Base-by-base conservation (phyloP, 2,329 filamentous ascomycete genomes). In the Pleochaeta shiraiana region DNA sequence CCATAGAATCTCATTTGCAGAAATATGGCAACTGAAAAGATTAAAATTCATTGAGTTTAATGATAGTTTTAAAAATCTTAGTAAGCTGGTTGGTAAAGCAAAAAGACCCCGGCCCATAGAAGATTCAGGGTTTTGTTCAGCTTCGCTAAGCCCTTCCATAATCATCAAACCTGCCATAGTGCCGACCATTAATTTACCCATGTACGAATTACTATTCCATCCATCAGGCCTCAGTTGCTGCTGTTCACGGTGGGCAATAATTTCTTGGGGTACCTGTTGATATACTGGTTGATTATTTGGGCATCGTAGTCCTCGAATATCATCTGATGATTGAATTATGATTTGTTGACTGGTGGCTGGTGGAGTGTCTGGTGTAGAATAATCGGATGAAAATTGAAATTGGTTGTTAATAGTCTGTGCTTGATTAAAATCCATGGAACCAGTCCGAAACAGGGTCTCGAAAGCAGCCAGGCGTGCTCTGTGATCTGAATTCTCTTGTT, bases 91-190 rank as follows among this genome's bases (percentile, higher is more conserved):
- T 0, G 87, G 87, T 21, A 88, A 66, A 26, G 83, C 81, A 66
- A 83, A 81, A 16, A 91, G 78, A 2, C 87, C 87, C 43, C 83
- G 82, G 57, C 85, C 85, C 62, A 83, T 78, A 5, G 84, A 78
- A 0, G 79, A 79, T 63, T 87, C 84, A 59, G 79, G 81, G 70
- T 83, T 81, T 72, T 83, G 75, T 74, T 90, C 82, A 39, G 70
- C 66, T 50, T 87, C 81, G 39, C 80, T 79, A 64, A 91, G 79
- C 0, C 89, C 90, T 75, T 96, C 90, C 69, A 95, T 76, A 37
- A 96, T 81, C 91, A 97, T 95, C 21, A 97, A 78, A 16, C 90
- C 90, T 28, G 91, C 92, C 66, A 97, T 81, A 21, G 91, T 92
- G 50, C 92, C 92, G 4, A 96, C 84, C 88, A 96, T 93, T 68